These are phyloP conservation scores for Boletus patriciae DNA, from an alignment of 768 basidiomycete species.

Conservation along the genomic window DNA sequence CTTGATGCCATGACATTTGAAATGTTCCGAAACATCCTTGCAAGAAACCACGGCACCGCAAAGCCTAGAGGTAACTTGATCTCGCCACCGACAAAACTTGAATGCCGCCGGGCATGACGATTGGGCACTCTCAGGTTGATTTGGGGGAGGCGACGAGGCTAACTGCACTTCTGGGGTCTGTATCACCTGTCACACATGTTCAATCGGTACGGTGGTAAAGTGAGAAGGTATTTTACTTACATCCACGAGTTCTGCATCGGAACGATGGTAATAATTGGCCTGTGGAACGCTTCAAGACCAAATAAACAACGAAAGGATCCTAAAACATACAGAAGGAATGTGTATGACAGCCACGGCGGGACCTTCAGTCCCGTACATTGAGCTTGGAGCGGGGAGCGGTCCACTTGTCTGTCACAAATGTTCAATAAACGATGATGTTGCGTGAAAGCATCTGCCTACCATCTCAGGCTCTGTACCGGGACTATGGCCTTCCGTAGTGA, in stretches of 20 bases:
- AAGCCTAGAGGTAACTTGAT: too few species aligned
- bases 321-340: not conserved
- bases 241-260: not conserved
- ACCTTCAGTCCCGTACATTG: not conserved
- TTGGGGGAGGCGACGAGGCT: too few species aligned
- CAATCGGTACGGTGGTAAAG: not conserved
- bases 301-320: not conserved
- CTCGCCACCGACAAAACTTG: constrained; percentile 1
- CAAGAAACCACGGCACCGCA: not conserved
- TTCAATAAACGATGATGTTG: not conserved
- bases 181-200: not conserved
- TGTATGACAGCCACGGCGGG: too few species aligned
- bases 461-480: not conserved
- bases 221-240: not conserved
- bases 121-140: not conserved
- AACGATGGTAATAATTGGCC: not conserved
- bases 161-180: not conserved
- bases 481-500: too few species aligned
- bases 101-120: not conserved
- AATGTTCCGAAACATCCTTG: not conserved
- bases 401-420: not conserved
- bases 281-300: not conserved
- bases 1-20: not conserved
- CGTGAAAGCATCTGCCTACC: not conserved
- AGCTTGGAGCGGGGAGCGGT: not conserved